Base-by-base conservation (phyloP, 1,139 yeast genomes). In the Protomyces arabidopsidicola region DNA sequence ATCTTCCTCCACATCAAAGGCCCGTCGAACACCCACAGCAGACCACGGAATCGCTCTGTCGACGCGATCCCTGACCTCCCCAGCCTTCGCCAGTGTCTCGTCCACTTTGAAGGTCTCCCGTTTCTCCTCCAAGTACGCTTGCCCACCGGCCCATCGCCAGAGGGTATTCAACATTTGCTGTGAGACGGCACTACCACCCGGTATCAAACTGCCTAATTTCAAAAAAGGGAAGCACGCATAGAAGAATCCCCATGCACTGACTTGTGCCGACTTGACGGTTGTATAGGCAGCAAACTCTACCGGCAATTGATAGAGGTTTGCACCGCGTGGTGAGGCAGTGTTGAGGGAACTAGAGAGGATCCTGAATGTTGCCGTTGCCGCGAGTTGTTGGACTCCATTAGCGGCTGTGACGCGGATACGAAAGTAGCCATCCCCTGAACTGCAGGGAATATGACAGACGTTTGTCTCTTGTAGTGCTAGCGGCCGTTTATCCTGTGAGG, bases 1-100 rank as follows among this genome's bases (percentile, higher is more conserved):
- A 31, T 58, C 62, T 4, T 54, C 56, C 52, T 58, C 45, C 42
- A 58, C 31, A 34, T 58, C 62, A 35, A 58, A 58, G 6, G 62
- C 62, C 22, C 62, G 62, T 31, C 62, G 51, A 12, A 58, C 62
- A 31, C 62, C 62, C 18, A 58, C 53, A 38, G 62, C 62, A n/a
- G 56, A 55, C 62, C 62, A 58, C 0, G 62, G 62, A 24, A 58
- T 55, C 18, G 62, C 55, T 20, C 42, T 38, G 18, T 58, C 62
- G 2, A 55, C 62, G 12, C 56, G 62, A 42, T 58, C 62, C 16
- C 56, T 45, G 24, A 58, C 27, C 18, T 51, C 56, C 9, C 56
- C 56, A 16, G 62, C 62, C 45, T 51, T 50, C 3, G 62, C 62
- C 18, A 52, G 38, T 16, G 56, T 12, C 35, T 58, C 62, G 20